These are phyloP conservation scores for Perkinsus marinus DNA, from an alignment of 169 alveolate genomes.

Conservation along the genomic window DNA sequence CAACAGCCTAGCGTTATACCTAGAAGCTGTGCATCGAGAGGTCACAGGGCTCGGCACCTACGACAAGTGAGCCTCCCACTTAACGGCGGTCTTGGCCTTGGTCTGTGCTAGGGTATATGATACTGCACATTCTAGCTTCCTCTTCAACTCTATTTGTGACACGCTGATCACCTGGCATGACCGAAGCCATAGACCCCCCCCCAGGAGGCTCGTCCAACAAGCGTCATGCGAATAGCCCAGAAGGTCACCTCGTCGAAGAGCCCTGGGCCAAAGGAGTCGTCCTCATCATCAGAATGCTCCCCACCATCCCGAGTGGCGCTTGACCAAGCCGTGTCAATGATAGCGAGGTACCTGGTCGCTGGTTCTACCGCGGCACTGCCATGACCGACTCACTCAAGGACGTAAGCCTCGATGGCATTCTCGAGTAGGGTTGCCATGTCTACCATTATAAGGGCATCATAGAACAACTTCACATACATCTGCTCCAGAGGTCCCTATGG, in stretches of 20 bases:
- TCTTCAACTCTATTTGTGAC: not conserved
- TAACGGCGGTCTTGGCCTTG: not conserved
- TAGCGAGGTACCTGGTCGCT: not conserved
- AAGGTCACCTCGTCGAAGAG: not conserved
- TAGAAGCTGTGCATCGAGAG: not conserved
- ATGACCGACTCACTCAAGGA: not conserved
- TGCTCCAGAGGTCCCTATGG: not conserved
- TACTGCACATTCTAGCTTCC: not conserved
- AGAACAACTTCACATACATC: not conserved
- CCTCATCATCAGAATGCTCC: not conserved
- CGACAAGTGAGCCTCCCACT: not conserved
- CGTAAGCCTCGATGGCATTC: not conserved
- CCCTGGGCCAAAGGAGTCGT: not conserved
- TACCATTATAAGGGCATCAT: not conserved
- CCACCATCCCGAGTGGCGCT: not conserved
- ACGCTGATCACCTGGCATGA: not conserved
- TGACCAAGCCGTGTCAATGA: not conserved
- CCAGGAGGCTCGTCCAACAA: too few species aligned
- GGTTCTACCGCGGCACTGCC: not conserved
- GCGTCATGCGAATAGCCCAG: too few species aligned
- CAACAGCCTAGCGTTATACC: not conserved
- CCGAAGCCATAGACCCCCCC: too few species aligned
- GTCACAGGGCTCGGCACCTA: not conserved
- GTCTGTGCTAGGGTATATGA: not conserved
- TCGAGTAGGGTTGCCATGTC: not conserved